Evolutionary conservation across 495 filamentous ascomycete species (phyloP), one percentile per base, ranked within the genome.

Genomic region (Hypoxylon fuscum): DNA sequence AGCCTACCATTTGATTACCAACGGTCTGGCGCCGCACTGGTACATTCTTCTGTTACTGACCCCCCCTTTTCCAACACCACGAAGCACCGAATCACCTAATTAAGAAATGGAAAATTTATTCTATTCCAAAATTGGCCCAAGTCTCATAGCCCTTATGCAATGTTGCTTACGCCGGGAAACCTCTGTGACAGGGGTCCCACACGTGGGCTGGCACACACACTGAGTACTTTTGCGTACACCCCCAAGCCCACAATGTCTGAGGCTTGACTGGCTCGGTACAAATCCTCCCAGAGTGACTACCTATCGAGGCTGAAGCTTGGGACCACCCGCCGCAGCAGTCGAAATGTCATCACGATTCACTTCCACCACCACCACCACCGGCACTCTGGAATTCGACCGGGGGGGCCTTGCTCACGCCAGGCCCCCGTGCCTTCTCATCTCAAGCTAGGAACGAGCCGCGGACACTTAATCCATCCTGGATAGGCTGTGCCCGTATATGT

Each of bases 381-480:
- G 51, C 31, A 65, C 42, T 49, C 23, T 58, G 54, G 53, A 17
- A 4, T 48, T 8, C 18, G 25, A 55, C 40, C 50, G 57, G 25
- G 43, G 21, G 32, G 43, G 15, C 61, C 60, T n/a, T 59, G 54
- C 40, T 54, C 35, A 7, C 25, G 20, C 53, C 43, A 54, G 42
- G 21, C 20, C 23, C 55, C 34, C 29, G 29, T 15, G 27, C 10
- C 52, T 11, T 12, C 40, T 54, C 55, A 47, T 35, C 32, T 47
- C 12, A 15, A 48, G 23, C 55, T 52, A 60, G 62, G 50, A 55
- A 56, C 50, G 1, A 20, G 18, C 48, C 48, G 61, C 42, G 54
- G 41, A 37, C 48, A 64, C 34, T 7, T 37, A 43, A 5, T 22
- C 43, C 47, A 46, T 48, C 18, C 11, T 49, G 15, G 5, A 43